These are phyloP conservation scores for Saccharomyces hybrid DNA, from an alignment of 1,139 yeast species.

Conservation along the genomic window DNA sequence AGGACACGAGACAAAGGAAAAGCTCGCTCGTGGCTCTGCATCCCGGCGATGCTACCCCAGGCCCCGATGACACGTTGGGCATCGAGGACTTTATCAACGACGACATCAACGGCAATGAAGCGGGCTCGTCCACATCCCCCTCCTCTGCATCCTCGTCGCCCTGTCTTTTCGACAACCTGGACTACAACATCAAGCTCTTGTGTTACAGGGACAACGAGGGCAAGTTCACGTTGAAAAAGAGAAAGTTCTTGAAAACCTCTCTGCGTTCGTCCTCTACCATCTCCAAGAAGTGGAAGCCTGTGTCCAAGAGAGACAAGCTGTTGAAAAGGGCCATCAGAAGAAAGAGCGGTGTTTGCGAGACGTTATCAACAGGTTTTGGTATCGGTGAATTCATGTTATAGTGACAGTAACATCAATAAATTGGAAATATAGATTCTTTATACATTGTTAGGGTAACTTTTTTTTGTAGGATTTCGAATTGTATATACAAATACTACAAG, in stretches of 20 bases:
- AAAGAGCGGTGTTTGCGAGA: constrained; percentile 29
- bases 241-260: background rate
- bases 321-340: constrained; percentile 24
- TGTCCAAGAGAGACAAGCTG: constrained; percentile 13
- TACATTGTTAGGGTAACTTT: constrained; percentile 6
- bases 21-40: constrained; percentile 1
- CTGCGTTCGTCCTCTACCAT: constrained; percentile 4
- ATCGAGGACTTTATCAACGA: constrained; percentile 13
- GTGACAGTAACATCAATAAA: background rate
- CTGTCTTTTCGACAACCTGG: background rate
- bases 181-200: constrained; percentile 6
- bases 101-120: constrained; percentile 2
- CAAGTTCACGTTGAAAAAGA: constrained; percentile 23
- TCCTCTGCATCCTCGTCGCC: background rate
- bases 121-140: background rate
- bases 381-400: constrained; percentile 31
- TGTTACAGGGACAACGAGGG: constrained; percentile 29
- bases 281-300: constrained; percentile 9
- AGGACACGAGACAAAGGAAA: constrained; percentile 4
- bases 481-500: background rate
- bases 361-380: constrained; percentile 30
- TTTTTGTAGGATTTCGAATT: constrained; percentile 1
- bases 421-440: background rate
- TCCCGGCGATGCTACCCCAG: constrained; percentile 2
- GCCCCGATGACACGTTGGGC: constrained; percentile 4